Conservation (phyloP, 805 yeast genomes). For the Kregervanrija delftensis region DNA sequence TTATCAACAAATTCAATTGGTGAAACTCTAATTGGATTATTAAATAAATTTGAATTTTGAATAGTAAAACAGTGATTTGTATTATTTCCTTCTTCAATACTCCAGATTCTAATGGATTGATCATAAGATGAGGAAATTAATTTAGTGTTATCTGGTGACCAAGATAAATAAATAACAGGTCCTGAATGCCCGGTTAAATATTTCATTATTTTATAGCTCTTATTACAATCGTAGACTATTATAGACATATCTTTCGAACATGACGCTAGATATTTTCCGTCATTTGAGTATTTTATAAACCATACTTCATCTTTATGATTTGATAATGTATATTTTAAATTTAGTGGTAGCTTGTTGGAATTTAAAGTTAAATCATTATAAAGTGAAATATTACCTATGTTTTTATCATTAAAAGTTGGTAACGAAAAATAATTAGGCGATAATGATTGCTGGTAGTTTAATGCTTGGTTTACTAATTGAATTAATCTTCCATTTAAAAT, state of each 20-base stretch:
- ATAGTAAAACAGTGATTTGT: background rate
- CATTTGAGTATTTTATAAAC: slow-evolving; percentile 72
- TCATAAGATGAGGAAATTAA: slow-evolving; percentile 71
- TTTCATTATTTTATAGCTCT: slow-evolving; percentile 33
- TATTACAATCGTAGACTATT: slow-evolving; percentile 56
- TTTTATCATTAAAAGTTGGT: slow-evolving; percentile 8
- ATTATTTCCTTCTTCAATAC: slow-evolving; percentile 5
- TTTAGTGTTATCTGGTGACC: slow-evolving; percentile 67
- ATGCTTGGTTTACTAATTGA: slow-evolving; percentile 45
- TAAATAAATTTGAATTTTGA: slow-evolving; percentile 14
- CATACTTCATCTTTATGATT: slow-evolving; percentile 74
- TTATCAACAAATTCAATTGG: slow-evolving; percentile 60
- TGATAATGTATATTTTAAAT: slow-evolving; percentile 36
- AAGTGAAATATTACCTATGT: background rate
- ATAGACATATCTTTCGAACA: slow-evolving; percentile 65
- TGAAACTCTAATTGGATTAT: slow-evolving; percentile 32
- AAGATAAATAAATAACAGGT: slow-evolving; percentile 58
- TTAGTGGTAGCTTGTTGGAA: slow-evolving; percentile 32
- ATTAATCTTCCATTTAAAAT: slow-evolving; percentile 46
- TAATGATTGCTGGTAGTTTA: slow-evolving; percentile 34
- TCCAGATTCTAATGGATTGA: slow-evolving; percentile 48
- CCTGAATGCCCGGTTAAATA: slow-evolving; percentile 40
- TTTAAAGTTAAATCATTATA: background rate
- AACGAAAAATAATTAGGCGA: slow-evolving; percentile 20
- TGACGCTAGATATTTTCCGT: slow-evolving; percentile 70